Evolutionary conservation across 805 yeast genomes (phyloP).

Genomic region (Komagataella populi): DNA sequence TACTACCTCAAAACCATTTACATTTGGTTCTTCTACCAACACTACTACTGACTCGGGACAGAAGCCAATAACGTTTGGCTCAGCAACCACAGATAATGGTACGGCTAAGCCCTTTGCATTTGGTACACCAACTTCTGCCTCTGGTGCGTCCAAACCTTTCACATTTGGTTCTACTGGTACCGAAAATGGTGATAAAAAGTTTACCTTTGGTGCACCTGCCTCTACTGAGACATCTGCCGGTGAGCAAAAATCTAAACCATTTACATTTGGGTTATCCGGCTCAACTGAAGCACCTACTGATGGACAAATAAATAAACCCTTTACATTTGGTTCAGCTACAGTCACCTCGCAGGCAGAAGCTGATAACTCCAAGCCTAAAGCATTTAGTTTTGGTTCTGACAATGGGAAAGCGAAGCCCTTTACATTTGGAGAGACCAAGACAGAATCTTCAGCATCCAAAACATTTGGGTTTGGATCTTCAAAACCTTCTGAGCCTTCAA

Average conservation of each 20-base stretch:
- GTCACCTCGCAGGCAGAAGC: slow-evolving; percentile 3
- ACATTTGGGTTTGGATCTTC: slow-evolving; percentile 13
- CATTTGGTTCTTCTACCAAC: slow-evolving; percentile 10
- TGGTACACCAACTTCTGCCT: slow-evolving; percentile 6
- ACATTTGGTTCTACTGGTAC: slow-evolving; percentile 5
- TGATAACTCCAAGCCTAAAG: not conserved
- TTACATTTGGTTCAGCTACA: slow-evolving; percentile 10
- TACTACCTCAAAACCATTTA: slow-evolving; percentile 11
- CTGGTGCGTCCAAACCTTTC: slow-evolving; percentile 5
- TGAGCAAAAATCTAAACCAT: not conserved
- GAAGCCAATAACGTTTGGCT: not conserved
- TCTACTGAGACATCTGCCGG: no score
- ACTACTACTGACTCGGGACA: not conserved
- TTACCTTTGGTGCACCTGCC: slow-evolving; percentile 9
- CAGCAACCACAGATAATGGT: slow-evolving; percentile 2
- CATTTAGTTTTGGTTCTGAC: slow-evolving; percentile 12
- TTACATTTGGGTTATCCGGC: not conserved
- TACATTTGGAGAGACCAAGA: slow-evolving; percentile 9
- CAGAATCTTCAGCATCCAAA: slow-evolving; percentile 5
- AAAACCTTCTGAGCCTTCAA: slow-evolving; percentile 2
- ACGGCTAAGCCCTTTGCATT: slow-evolving; percentile 13
- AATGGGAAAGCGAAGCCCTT: slow-evolving; percentile 7
- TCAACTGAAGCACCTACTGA: slow-evolving; percentile 5
- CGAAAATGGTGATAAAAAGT: slow-evolving; percentile 3
- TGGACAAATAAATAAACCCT: slow-evolving; percentile 3